Percentiles rank a stretch among this genome's conserved stretches.
These are phyloP conservation scores for Pythium grandisporangium DNA, from an alignment of 352 stramenopile genomes.

Conservation along the genomic window DNA sequence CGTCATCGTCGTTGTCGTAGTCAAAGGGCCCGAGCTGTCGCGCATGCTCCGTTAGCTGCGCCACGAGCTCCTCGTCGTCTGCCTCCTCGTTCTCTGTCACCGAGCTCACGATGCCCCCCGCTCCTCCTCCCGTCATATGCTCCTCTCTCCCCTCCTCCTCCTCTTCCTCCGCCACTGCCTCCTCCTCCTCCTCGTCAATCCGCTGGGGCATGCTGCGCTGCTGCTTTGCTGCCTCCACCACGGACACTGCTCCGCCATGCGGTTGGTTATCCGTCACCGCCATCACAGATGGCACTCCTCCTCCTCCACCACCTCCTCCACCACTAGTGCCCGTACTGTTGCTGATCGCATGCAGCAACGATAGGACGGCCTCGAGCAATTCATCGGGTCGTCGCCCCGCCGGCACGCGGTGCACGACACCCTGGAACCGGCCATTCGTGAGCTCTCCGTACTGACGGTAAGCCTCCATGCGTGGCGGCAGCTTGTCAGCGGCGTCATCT, in stretches of 20 bases:
- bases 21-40: not conserved
- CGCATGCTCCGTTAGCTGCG: conserved; percentile 18
- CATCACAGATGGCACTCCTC: conserved; percentile 1
- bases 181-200: conserved; percentile 42
- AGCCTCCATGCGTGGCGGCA: conserved; percentile 52
- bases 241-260: not conserved
- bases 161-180: conserved; percentile 22
- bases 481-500: conserved; percentile 45
- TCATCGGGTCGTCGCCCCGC: conserved; percentile 18
- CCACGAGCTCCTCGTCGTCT: too few relatives aligned
- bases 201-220: conserved; percentile 12
- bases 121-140: too few relatives aligned
- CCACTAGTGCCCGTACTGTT: too few relatives aligned
- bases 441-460: conserved; percentile 47
- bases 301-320: too few relatives aligned
- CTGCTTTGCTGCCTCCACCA: not conserved
- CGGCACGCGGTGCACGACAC: conserved; percentile 34
- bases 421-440: conserved; percentile 35
- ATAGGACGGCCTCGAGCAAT: conserved; percentile 31
- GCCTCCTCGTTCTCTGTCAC: too few relatives aligned
- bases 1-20: not conserved
- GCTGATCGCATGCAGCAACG: conserved; percentile 29
- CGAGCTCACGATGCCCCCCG: too few relatives aligned
- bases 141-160: conserved; percentile 17
- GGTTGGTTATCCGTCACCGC: not conserved